Evolutionary conservation across 345 rosid species (phyloP), one percentile per base, ranked within the genome.

Genomic region (Aegle marmelos): DNA sequence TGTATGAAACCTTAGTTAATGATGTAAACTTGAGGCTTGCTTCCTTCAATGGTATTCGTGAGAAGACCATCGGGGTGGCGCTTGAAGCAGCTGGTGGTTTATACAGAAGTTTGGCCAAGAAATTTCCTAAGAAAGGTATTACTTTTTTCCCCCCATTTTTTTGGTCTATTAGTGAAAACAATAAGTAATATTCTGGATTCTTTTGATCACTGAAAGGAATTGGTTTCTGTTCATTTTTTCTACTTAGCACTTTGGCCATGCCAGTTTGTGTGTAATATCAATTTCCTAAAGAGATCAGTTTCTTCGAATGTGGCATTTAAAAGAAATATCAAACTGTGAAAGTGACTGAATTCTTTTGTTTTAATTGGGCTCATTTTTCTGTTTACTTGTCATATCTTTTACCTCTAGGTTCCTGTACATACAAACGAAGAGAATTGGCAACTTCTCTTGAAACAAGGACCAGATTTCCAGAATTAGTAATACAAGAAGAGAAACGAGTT

Each of bases 21-120:
- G 96, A 92, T 80, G 99, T 89, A 63, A 93, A 93, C 85, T 75
- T 81, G 80, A 89, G 98, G 78, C 82, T 93, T 79, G 88, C 88
- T 89, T 89, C 94, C 31, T 80, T 93, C 87, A 91, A 69, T 88
- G 96, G 91, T 28, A 80, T 89, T 79, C 94, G 94, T 16, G 98
- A 91, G 70, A 95, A 93, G 86, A 90, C 90, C 10, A 88, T 93
- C 66, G 97, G 98, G 21, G 91, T 93, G 53, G 93, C 98, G 66
- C 97, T 95, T 78, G 98, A 95, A 91, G 97, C 98, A 24, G 91
- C 98, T 11, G 98, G 99, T 81, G 99, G 98, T 53, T 90, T 95
- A 87, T 95, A 95, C 76, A 83, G 98, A 81, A 88, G 82, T 76
- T 69, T 95, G 80, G 91, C 98, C 2, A 92, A 91, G 82, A 95